Evolutionary conservation across 2,329 filamentous ascomycete genomes (phyloP).

Genomic region (Nemania diffusa): DNA sequence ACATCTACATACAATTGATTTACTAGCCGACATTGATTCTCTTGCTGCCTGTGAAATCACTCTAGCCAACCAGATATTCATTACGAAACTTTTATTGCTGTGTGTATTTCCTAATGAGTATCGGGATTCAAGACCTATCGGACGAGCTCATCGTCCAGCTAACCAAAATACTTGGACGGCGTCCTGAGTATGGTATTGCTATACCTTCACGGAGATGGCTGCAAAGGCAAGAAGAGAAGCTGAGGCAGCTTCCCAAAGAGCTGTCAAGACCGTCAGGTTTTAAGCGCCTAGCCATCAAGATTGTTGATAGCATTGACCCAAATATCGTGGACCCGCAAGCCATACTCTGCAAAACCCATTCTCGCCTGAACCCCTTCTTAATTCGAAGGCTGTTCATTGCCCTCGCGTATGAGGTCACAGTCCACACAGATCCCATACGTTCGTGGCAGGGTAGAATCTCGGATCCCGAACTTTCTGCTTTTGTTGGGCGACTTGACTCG

Average conservation of each 20-base stretch:
- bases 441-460: slow-evolving; percentile 40
- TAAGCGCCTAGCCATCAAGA: slow-evolving; percentile 48
- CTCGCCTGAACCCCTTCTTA: slow-evolving; percentile 54
- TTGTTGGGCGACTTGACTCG: slow-evolving; percentile 49
- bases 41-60: slow-evolving; percentile 21
- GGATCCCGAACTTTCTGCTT: slow-evolving; percentile 41
- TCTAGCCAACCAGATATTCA: background rate
- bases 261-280: slow-evolving; percentile 47
- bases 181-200: slow-evolving; percentile 47
- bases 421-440: slow-evolving; percentile 44
- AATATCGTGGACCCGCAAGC: slow-evolving; percentile 47
- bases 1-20: slow-evolving; percentile 27
- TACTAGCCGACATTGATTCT: slow-evolving; percentile 14
- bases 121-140: slow-evolving; percentile 44
- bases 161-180: slow-evolving; percentile 53
- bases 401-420: slow-evolving; percentile 55
- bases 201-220: slow-evolving; percentile 53
- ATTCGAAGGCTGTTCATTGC: slow-evolving; percentile 58
- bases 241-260: slow-evolving; percentile 44
- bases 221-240: slow-evolving; percentile 48
- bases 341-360: slow-evolving; percentile 56
- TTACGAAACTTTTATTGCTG: background rate
- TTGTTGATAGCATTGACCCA: slow-evolving; percentile 46
- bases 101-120: slow-evolving; percentile 37
- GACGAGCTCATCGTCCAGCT: slow-evolving; percentile 48